Evolutionary conservation across 139 green algal species (phyloP).

Genomic region (Chlamydomonas urium): DNA sequence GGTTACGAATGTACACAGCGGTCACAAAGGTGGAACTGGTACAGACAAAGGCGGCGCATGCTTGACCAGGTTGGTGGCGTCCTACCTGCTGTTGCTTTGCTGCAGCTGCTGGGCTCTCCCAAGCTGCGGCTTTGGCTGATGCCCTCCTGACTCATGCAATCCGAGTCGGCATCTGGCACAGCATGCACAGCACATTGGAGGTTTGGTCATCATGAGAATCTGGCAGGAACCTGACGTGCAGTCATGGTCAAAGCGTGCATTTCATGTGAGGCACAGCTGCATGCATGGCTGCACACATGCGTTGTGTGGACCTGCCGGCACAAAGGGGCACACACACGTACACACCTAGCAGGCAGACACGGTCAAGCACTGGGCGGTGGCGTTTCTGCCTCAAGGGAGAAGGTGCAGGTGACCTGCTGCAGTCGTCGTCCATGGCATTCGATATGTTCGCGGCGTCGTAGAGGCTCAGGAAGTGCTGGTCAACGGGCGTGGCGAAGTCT

Average conservation of each 20-base stretch:
- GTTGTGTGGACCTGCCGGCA: not conserved
- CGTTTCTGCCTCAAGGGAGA: constrained; percentile 35
- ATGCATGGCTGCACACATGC: not conserved
- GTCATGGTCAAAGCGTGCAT: not conserved
- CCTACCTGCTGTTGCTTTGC: too few relatives aligned
- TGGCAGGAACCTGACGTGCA: not conserved
- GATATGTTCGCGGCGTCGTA: too few relatives aligned
- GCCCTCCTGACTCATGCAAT: constrained; percentile 35
- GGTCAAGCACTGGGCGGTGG: constrained; percentile 3
- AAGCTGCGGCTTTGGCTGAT: constrained; percentile 31
- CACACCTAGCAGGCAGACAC: not conserved
- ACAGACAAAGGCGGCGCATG: too few relatives aligned
- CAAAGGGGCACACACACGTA: not conserved
- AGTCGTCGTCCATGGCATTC: constrained; percentile 14
- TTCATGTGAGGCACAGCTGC: not conserved
- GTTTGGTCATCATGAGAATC: not conserved
- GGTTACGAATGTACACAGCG: too few relatives aligned
- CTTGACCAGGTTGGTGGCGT: too few relatives aligned
- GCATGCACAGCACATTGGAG: too few relatives aligned
- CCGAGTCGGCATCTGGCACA: constrained; percentile 21
- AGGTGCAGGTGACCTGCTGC: constrained; percentile 25
- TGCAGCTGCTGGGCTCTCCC: constrained; percentile 36
- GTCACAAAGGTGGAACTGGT: too few relatives aligned
- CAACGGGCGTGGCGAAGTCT: constrained; percentile 48
- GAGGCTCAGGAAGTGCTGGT: constrained; percentile 48